These are phyloP conservation scores for Lichenothelia convexa DNA, from an alignment of 495 filamentous ascomycete species.

Conservation along the genomic window DNA sequence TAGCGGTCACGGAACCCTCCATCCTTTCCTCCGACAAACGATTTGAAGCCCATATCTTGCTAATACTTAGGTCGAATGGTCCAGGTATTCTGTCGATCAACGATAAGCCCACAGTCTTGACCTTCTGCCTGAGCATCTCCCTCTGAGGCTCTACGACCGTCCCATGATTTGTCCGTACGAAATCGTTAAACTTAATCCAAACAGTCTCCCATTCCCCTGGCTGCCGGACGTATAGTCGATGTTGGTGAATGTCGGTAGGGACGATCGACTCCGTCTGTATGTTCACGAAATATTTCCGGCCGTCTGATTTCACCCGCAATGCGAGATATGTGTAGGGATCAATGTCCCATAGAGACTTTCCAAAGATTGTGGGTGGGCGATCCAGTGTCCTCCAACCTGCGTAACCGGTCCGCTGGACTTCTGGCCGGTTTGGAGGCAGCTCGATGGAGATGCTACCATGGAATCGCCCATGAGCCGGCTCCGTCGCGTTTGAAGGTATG, in stretches of 20 bases:
- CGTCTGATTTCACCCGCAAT: slow-evolving; percentile 78
- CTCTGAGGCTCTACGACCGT: slow-evolving; percentile 79
- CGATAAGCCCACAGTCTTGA: slow-evolving; percentile 70
- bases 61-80: slow-evolving; percentile 65
- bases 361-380: slow-evolving; percentile 45
- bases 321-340: slow-evolving; percentile 78
- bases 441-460: slow-evolving; percentile 75
- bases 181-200: slow-evolving; percentile 71
- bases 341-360: slow-evolving; percentile 66
- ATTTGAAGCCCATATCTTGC: slow-evolving; percentile 71
- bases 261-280: slow-evolving; percentile 86
- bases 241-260: slow-evolving; percentile 87
- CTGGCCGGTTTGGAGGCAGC: slow-evolving; percentile 52
- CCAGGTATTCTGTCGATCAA: slow-evolving; percentile 79
- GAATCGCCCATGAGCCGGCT: slow-evolving; percentile 50
- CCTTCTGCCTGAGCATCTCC: slow-evolving; percentile 65
- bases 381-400: slow-evolving; percentile 61
- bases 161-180: slow-evolving; percentile 87
- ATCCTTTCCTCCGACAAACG: too few relatives aligned
- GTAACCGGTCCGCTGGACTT: slow-evolving; percentile 61
- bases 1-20: too few relatives aligned
- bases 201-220: slow-evolving; percentile 87
- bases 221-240: slow-evolving; percentile 65
- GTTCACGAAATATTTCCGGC: slow-evolving; percentile 83
- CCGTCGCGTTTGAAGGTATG: slow-evolving; percentile 27